phyloP scores from a whole-genome alignment of 148 eudicot genomes.

The Camellia granthamiana region DNA sequence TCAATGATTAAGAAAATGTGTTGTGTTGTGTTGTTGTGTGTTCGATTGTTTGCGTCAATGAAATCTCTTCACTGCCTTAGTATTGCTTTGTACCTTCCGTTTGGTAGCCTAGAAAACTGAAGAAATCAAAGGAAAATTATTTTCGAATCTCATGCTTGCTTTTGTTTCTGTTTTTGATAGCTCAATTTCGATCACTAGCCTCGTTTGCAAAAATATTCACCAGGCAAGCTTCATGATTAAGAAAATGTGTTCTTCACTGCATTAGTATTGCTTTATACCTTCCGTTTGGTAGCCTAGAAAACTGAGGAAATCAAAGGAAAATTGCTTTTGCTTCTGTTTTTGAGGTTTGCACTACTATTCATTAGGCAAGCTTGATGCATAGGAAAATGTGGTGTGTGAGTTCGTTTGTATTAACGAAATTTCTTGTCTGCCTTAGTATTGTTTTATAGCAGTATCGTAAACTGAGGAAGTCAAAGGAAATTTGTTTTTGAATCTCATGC shows the following conservation, averaged over 20 bases:
- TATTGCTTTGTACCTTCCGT: neutral
- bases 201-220: neutral
- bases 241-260: neutral
- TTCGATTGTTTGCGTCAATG: too few relatives aligned
- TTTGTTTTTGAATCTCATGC: too few relatives aligned
- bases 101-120: neutral
- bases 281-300: slow-evolving; percentile 1
- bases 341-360: neutral
- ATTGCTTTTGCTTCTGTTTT: too few relatives aligned
- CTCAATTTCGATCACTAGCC: neutral
- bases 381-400: neutral
- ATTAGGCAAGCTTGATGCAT: neutral
- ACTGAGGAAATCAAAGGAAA: neutral
- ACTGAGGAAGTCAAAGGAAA: neutral
- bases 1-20: neutral
- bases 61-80: too few relatives aligned
- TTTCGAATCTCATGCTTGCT: too few relatives aligned
- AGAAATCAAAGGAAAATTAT: neutral
- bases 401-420: too few relatives aligned
- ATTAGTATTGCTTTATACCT: neutral
- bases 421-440: too few relatives aligned
- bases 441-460: neutral
- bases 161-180: too few relatives aligned
- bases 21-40: neutral
- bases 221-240: neutral